phyloP scores from a whole-genome alignment of 768 basidiomycete species.

The Saitozyma podzolica region DNA sequence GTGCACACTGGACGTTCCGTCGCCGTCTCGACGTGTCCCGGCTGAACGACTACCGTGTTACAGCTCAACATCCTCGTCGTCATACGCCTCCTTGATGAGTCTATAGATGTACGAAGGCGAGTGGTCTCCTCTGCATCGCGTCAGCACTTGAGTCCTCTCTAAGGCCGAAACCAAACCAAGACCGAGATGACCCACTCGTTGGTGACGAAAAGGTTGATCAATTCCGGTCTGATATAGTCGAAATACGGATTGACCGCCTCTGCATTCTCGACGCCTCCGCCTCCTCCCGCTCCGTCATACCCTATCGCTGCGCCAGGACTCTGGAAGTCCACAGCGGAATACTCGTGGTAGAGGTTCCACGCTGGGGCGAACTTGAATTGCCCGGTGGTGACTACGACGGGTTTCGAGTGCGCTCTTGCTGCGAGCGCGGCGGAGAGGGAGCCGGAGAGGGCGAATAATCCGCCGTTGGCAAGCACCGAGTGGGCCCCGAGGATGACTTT shows the following conservation, averaged over 20 bases:
- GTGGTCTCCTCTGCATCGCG: slow-evolving; percentile 77
- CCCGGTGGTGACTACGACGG: slow-evolving; percentile 89
- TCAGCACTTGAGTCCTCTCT: slow-evolving; percentile 1
- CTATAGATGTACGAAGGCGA: slow-evolving; percentile 85
- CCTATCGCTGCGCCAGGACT: slow-evolving; percentile 53
- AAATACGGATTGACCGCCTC: slow-evolving; percentile 95
- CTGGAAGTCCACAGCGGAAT: slow-evolving; percentile 48
- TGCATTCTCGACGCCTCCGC: slow-evolving; percentile 77
- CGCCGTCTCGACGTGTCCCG: no score
- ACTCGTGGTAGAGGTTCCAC: slow-evolving; percentile 55
- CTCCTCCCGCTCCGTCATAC: slow-evolving; percentile 61
- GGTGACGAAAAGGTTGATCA: slow-evolving; percentile 90
- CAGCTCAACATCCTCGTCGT: slow-evolving; percentile 87
- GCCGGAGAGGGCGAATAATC: slow-evolving; percentile 86
- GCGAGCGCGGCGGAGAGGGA: slow-evolving; percentile 81
- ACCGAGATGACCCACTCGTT: slow-evolving; percentile 72
- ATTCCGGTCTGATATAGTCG: slow-evolving; percentile 89
- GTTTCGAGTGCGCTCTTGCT: slow-evolving; percentile 83
- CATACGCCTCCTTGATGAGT: slow-evolving; percentile 89
- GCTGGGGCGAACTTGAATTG: slow-evolving; percentile 92
- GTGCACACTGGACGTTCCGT: no score
- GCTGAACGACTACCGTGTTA: slow-evolving; percentile 5
- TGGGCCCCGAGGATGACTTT: slow-evolving; percentile 95
- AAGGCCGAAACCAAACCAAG: background rate
- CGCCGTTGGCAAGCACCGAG: slow-evolving; percentile 94